Base-by-base conservation (phyloP, 1,284 basidiomycete species). In the Vanrija sp. region DNA sequence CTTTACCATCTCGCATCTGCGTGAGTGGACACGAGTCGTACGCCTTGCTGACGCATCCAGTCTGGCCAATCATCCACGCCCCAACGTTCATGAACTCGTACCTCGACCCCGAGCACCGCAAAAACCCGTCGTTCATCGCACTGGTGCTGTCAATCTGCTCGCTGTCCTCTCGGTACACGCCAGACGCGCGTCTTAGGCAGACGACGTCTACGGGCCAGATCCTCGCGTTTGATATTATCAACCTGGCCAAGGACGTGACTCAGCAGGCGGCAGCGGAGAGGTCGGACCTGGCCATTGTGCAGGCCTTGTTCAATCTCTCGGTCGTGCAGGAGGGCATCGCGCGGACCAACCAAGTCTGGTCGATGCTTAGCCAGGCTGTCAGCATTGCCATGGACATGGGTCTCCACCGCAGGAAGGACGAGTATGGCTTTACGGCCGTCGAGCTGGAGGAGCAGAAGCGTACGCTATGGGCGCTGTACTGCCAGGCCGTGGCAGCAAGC, bases 11-110 rank as follows among this genome's bases (percentile, higher is more conserved):
- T 63, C 60, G 35, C 62, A 68, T 20, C 56, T 68, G 15, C 47
- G 65, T 67, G 44, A 60, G 65, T 61, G 1, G 18, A 22, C 9
- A 6, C 18, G 7, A 27, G 25, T 7, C 25, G 25, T 10, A 31
- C 31, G 41, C 35, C 14, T 15, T 19, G 16, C 46, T 55, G n/a
- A 54, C 38, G 3, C 20, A 4, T 45, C 14, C 49, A 67, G 63
- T 68, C 15, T 68, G 65, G 65, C 66, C 66, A 6, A 65, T 68
- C 35, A 54, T 68, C 6, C 66, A 68, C 45, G 64, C 61, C 9
- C 66, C 66, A 10, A 63, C 63, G 18, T 66, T 66, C 49, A 63
- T 68, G 65, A 51, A 59, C 36, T 56, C 47, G 16, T 66, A 64
- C 41, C 44, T 51, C 23, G 53, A 56, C 27, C 52, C 60, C 6